Conservation (phyloP, 805 yeast species). For the Ogataea ramenticola region DNA sequence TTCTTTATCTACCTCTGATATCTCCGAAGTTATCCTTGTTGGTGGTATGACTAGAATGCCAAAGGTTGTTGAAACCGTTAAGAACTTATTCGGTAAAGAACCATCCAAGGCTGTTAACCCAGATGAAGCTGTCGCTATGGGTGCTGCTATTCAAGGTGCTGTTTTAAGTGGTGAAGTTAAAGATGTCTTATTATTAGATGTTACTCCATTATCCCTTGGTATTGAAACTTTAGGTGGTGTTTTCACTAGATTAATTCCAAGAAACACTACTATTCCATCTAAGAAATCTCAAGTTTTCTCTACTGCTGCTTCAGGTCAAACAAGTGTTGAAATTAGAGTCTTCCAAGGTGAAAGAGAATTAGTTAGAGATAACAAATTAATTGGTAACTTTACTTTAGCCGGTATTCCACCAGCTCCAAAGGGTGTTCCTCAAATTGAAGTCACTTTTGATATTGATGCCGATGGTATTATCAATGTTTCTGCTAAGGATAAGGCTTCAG, state of each 20-base stretch:
- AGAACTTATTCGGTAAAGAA: conserved; percentile 47
- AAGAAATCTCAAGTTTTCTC: conserved; percentile 95
- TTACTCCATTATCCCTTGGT: conserved; percentile 94
- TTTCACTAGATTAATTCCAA: conserved; percentile 82
- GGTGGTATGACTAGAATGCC: conserved; percentile 95
- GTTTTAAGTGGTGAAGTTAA: conserved; percentile 87
- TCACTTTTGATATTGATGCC: conserved; percentile 92
- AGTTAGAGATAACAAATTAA: conserved; percentile 94
- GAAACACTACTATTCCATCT: conserved; percentile 95
- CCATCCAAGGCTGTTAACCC: conserved; percentile 76
- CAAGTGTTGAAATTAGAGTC: conserved; percentile 94
- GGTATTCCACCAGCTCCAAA: conserved; percentile 95
- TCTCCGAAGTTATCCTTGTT: conserved; percentile 70
- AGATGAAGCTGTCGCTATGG: conserved; percentile 90
- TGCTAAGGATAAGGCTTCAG: conserved; percentile 74
- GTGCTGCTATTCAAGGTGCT: conserved; percentile 89
- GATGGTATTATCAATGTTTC: conserved; percentile 84
- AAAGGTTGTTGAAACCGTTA: conserved; percentile 58
- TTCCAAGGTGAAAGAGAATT: conserved; percentile 99
- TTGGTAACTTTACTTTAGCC: conserved; percentile 91
- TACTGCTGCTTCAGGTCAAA: conserved; percentile 94
- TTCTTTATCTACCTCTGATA: conserved; percentile 52
- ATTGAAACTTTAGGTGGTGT: conserved; percentile 98
- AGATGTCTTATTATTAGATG: conserved; percentile 93
- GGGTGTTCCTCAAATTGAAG: conserved; percentile 93